phyloP scores from a whole-genome alignment of 495 filamentous ascomycete genomes.

The Lophiostoma macrostomum region DNA sequence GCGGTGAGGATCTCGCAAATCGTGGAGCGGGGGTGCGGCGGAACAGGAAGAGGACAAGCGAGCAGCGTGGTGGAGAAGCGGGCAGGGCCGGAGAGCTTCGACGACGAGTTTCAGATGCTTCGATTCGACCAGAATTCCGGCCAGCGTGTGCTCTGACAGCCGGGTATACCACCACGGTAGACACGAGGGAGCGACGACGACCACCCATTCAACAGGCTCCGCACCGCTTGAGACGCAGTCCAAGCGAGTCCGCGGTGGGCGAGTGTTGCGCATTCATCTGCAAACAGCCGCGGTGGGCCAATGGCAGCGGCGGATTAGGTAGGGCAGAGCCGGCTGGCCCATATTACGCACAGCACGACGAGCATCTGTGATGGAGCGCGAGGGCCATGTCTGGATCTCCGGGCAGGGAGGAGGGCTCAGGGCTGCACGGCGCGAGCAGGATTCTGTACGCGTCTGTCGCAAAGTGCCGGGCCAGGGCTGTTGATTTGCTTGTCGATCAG shows the following conservation, averaged over 20 bases:
- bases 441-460: background rate
- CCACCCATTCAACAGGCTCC: conserved; percentile 10
- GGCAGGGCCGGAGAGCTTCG: conserved; percentile 17
- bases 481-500: conserved; percentile 6
- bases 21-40: background rate
- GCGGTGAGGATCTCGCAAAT: conserved; percentile 24
- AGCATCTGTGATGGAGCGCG: background rate
- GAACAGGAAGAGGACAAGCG: conserved; percentile 3
- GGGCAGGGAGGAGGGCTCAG: too few species aligned
- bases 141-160: background rate
- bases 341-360: conserved; percentile 15
- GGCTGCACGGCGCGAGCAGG: conserved; percentile 1
- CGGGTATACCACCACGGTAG: background rate
- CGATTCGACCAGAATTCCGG: conserved; percentile 20
- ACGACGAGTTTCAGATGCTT: conserved; percentile 20
- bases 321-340: conserved; percentile 5
- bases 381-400: too few species aligned
- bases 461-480: background rate
- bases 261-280: conserved; percentile 12
- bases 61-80: conserved; percentile 2
- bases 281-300: conserved; percentile 15
- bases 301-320: background rate
- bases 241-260: background rate
- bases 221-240: conserved; percentile 7
- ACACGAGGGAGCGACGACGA: conserved; percentile 15